Evolutionary conservation across 257 asterid genomes (phyloP), one percentile per base, ranked within the genome.

Genomic region (Nicotiana tabacum): DNA sequence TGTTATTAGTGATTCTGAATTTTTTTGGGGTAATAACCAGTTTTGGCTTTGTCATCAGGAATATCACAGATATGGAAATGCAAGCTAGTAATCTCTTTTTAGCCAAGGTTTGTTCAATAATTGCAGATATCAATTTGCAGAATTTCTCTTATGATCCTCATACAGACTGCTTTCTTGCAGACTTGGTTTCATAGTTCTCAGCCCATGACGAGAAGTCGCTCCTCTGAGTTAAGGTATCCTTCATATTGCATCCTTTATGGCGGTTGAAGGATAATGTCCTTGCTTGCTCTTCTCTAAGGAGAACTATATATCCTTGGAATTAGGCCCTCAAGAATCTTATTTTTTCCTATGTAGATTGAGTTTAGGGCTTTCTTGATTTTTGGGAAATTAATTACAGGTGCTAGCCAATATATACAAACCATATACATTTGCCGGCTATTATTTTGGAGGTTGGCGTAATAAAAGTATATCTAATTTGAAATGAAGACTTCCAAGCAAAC

Each of bases 131-230:
- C 16, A 43, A 10, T 62, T 70, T 29, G 0, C 12, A 15, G 29
- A 66, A 53, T 13, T 68, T 81, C 83, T 51, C 30, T n/a, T 64
- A 9, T 35, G 66, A 81, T 85, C 60, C 88, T 83, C 43, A 72
- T 32, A 32, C 83, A 4, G 67, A 69, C 30, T 29, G 35, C 78
- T 51, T 81, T 33, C 57, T 15, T 66, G 66, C 93, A 93, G 98
- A 95, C 98, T 27, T 94, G 98, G 98, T 92, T 94, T 70, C 95
- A 91, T 77, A 94, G 98, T 51, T 90, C 95, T 86, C 98, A 91
- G 84, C 97, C 98, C 5, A 94, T 94, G 98, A 94, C 98, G 5
- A 90, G 98, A 83, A 93, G 94, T 81, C 92, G 92, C 9, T 91
- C 94, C 58, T 89, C 92, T 11, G 94, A 91, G 86, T 82, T 93